Percentiles rank a stretch among this genome's conserved stretches.
Evolutionary conservation across 306 rosid species (phyloP).

Genomic region (Medicago arabica): DNA sequence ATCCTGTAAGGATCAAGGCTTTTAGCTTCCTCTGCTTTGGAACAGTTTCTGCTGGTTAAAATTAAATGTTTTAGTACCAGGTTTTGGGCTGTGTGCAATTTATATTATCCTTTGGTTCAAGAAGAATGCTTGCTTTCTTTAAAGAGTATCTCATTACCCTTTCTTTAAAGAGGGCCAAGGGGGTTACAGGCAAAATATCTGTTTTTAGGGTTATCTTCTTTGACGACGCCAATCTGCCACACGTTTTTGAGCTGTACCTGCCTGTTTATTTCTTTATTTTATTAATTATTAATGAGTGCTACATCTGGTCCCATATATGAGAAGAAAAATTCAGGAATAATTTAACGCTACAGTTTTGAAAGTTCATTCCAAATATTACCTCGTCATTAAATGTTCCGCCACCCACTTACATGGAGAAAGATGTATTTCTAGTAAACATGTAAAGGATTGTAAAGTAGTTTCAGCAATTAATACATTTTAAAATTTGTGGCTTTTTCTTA

Average conservation of each 20-base stretch:
- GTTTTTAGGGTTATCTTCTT: not conserved
- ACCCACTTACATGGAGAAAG: not conserved
- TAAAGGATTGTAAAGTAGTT: not conserved
- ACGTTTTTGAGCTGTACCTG: not conserved
- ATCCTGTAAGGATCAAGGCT: not conserved
- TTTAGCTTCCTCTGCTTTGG: slow-evolving; percentile 6
- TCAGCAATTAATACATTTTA: not conserved
- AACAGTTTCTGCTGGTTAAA: slow-evolving; percentile 2
- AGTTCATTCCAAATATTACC: not conserved
- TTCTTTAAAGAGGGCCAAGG: not conserved
- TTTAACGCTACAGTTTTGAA: not conserved
- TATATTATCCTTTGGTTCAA: not conserved
- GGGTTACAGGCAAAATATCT: not conserved
- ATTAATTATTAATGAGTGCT: not conserved
- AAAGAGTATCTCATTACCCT: not conserved
- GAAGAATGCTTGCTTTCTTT: slow-evolving; percentile 1
- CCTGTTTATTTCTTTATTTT: not conserved
- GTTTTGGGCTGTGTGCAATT: not conserved
- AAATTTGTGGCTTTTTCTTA: not conserved
- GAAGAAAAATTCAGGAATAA: too few species aligned
- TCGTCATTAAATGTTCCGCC: not conserved
- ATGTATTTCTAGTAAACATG: not conserved
- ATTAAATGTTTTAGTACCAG: not conserved
- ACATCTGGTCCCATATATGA: not conserved
- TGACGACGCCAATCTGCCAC: not conserved